Evolutionary conservation across 2,329 filamentous ascomycete species (phyloP).

Genomic region (Hymenoscyphus occultus): DNA sequence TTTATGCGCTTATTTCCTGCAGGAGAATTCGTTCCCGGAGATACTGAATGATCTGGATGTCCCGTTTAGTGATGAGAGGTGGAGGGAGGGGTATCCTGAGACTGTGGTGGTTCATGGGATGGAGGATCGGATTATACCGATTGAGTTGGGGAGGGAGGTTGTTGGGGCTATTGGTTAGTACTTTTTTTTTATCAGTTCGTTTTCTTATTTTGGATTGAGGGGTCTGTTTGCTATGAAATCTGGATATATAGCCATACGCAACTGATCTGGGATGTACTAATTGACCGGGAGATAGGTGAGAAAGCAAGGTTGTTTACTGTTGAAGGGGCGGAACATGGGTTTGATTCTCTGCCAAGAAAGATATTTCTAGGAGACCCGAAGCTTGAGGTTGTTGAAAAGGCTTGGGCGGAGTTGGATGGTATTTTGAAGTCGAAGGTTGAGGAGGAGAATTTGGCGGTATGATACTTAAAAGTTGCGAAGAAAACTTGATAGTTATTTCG

Average conservation of each 20-base stretch:
- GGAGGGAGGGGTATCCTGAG: constrained; percentile 10
- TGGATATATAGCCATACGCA: not conserved
- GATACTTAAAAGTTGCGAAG: too few species aligned
- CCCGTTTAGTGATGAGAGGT: constrained; percentile 1
- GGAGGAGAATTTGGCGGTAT: too few species aligned
- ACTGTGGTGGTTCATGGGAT: constrained; percentile 16
- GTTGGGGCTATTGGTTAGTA: constrained; percentile 10
- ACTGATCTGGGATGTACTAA: not conserved
- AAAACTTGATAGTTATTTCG: too few species aligned
- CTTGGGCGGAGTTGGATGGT: constrained; percentile 24
- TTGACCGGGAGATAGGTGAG: not conserved
- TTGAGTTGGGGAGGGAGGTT: constrained; percentile 5
- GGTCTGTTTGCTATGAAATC: too few species aligned
- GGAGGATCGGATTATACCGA: constrained; percentile 11
- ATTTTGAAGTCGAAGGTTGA: constrained; percentile 32
- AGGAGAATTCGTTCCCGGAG: constrained; percentile 8
- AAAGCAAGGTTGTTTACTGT: constrained; percentile 8
- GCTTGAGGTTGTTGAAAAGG: constrained; percentile 2
- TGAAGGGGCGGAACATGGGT: constrained; percentile 8
- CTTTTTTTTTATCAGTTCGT: not conserved
- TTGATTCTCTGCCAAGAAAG: not conserved
- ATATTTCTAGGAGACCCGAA: constrained; percentile 9
- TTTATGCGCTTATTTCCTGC: constrained; percentile 8
- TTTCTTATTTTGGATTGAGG: too few species aligned
- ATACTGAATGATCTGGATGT: constrained; percentile 12